Percentiles rank a stretch among this genome's conserved stretches.
These are phyloP conservation scores for Logfia minima DNA, from an alignment of 129 eudicot genomes.

Conservation along the genomic window DNA sequence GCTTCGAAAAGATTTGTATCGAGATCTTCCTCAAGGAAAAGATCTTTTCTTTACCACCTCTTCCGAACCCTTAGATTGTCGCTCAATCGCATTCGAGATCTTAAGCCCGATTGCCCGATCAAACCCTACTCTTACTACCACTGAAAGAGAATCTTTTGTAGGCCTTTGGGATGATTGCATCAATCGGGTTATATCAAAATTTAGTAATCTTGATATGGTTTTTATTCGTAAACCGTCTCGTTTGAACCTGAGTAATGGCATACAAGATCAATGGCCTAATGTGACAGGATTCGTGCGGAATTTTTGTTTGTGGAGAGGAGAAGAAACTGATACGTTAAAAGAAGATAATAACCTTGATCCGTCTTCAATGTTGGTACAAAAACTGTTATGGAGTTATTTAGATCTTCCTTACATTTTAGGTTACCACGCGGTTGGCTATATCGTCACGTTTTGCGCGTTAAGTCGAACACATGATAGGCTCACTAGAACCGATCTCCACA, in stretches of 20 bases:
- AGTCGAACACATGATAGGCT: conserved; percentile 50
- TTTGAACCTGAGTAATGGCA: conserved; percentile 16
- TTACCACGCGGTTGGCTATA: conserved; percentile 63
- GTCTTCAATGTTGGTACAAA: conserved; percentile 47
- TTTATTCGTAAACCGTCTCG: conserved; percentile 48
- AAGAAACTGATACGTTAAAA: conserved; percentile 55
- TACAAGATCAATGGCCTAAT: conserved; percentile 78
- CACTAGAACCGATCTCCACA: conserved; percentile 60
- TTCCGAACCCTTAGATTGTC: conserved; percentile 55
- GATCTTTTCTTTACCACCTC: conserved; percentile 67
- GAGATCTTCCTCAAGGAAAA: conserved; percentile 76
- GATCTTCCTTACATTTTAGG: conserved; percentile 74
- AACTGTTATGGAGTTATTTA: conserved; percentile 59
- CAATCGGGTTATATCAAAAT: conserved; percentile 56
- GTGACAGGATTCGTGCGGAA: conserved; percentile 54
- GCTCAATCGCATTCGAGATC: conserved; percentile 49
- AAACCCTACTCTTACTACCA: conserved; percentile 48
- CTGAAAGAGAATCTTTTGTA: conserved; percentile 57
- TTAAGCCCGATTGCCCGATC: conserved; percentile 51
- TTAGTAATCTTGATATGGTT: conserved; percentile 45
- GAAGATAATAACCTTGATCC: conserved; percentile 53
- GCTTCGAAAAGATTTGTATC: conserved; percentile 54
- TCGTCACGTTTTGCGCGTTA: conserved; percentile 67
- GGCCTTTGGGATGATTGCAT: conserved; percentile 85
- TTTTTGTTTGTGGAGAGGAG: conserved; percentile 82